Percentiles rank a stretch among this genome's conserved stretches.
phyloP scores from a whole-genome alignment of 805 yeast genomes.

The Lachancea nothofagi region DNA sequence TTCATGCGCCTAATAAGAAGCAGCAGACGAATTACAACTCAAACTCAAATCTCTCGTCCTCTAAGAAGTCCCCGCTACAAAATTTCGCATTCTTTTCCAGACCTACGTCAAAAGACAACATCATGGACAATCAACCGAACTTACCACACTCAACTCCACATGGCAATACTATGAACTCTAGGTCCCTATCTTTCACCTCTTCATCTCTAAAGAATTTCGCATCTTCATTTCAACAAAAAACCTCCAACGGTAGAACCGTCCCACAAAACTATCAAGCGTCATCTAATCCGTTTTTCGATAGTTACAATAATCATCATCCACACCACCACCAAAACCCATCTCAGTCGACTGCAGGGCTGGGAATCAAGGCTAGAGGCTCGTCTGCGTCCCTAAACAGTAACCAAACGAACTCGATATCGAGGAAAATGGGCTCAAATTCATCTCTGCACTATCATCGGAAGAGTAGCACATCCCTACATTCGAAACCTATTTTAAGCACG shows the following conservation, averaged over 20 bases:
- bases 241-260: conserved; percentile 40
- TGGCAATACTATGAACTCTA: conserved; percentile 14
- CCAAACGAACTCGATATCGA: conserved; percentile 2
- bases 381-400: conserved; percentile 33
- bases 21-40: conserved; percentile 12
- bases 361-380: conserved; percentile 43
- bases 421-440: conserved; percentile 9
- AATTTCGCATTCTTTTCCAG: conserved; percentile 30
- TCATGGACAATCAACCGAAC: conserved; percentile 11
- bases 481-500: conserved; percentile 45
- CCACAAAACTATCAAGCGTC: conserved; percentile 41
- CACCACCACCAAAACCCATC: conserved; percentile 7
- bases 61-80: conserved; percentile 31
- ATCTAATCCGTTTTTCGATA: conserved; percentile 23
- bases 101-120: conserved; percentile 25
- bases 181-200: conserved; percentile 35
- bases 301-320: neutral
- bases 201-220: conserved; percentile 30
- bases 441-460: conserved; percentile 7
- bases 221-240: conserved; percentile 34
- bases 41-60: conserved; percentile 17
- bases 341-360: conserved; percentile 28
- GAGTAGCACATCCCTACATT: conserved; percentile 15
- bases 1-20: conserved; percentile 19
- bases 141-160: conserved; percentile 14